phyloP scores from a whole-genome alignment of 176 grass and related monocot species.

The Lolium multiflorum region DNA sequence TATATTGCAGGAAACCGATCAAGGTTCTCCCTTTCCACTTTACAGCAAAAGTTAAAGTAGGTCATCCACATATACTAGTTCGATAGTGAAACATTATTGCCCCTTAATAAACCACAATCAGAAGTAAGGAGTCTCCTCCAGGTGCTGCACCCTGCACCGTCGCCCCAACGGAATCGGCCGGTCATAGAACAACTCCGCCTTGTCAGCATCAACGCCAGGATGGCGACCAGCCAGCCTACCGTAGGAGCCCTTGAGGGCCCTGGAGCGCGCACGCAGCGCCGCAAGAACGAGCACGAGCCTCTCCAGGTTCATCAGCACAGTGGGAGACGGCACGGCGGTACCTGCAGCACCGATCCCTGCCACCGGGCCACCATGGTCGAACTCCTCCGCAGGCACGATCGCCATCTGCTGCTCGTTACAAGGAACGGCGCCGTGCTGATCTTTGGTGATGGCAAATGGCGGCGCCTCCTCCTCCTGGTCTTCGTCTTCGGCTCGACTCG shows the following conservation, averaged over 20 bases:
- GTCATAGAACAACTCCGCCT: conserved; percentile 49
- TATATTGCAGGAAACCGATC: background rate
- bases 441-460: background rate
- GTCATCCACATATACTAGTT: background rate
- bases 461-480: background rate
- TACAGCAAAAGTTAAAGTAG: background rate
- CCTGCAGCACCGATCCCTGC: background rate
- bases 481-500: background rate
- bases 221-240: conserved; percentile 11
- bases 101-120: background rate
- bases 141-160: conserved; percentile 56
- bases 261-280: conserved; percentile 1
- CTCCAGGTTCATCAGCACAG: background rate
- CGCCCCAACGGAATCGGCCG: conserved; percentile 50
- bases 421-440: background rate
- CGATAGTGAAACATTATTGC: background rate
- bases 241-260: background rate
- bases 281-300: conserved; percentile 22
- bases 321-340: background rate
- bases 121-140: conserved; percentile 41
- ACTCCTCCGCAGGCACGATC: background rate
- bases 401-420: background rate
- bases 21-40: background rate
- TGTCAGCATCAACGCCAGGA: background rate
- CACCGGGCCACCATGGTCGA: background rate